Base-by-base conservation (phyloP, 352 stramenopile species). In the Pythium periplocum region DNA sequence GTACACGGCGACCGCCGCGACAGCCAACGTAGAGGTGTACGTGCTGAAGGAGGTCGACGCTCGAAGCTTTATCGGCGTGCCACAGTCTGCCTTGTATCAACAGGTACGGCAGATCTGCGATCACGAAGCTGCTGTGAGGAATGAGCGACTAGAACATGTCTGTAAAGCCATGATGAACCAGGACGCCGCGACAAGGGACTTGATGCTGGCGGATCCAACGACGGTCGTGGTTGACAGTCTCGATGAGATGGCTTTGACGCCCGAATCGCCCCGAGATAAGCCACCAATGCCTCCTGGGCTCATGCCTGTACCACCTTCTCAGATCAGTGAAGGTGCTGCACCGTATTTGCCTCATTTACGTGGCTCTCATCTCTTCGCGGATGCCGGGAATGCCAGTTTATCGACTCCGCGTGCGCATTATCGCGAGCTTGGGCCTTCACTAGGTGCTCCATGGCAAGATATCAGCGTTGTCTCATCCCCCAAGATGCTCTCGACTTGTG, bases 21-120 rank as follows among this genome's bases (percentile, higher is more conserved):
- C 72, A 38, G 69, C 72, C 1, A 59, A 64, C 43, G 67, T 75
- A 17, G 72, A 83, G 48, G 51, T 83, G 34, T 83, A 79, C 43
- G 64, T 61, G 2, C 56, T 82, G 11, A 58, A 61, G 30, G 63
- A 75, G 39, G 40, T 41, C 8, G 64, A 73, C 36, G 64, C 64
- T 0, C 36, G 51, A 12, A 45, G 4, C 8, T 53, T 70, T n/a
- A 45, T 70, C 17, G 60, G 58, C 2, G 50, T 50, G 12, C 43
- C 51, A 4, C 58, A 76, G 40, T 59, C 53, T 30, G 39, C 55
- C 2, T 35, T 61, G 0, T 32, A 40, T 4, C 42, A 56, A 30
- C 47, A 51, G 35, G 40, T 56, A n/a, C 34, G 37, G 17, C 43
- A 47, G 44, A 47, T 38, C 2, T 45, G 42, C 11, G 42, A 51